These are phyloP conservation scores for Hemerocallis citrina DNA, from an alignment of 106 monocot species.

Conservation along the genomic window DNA sequence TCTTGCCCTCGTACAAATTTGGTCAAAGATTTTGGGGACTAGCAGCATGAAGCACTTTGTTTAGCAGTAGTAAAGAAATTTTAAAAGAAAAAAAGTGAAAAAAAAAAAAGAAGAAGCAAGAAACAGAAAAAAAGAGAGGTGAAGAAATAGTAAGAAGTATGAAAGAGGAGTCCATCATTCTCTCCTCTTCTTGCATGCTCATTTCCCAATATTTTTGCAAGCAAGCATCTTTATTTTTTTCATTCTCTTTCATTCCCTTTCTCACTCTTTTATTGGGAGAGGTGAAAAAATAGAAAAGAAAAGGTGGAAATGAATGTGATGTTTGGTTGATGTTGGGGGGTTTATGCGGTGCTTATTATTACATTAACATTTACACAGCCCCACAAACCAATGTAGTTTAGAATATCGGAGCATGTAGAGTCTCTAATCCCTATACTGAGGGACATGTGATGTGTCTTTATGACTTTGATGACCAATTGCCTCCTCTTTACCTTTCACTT, in stretches of 20 bases:
- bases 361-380: no score
- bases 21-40: slow-evolving; percentile 5
- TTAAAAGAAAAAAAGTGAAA: no score
- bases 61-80: no score
- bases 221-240: neutral
- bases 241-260: no score
- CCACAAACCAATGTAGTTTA: no score
- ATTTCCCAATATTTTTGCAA: neutral
- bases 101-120: neutral
- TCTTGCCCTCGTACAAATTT: neutral
- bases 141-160: neutral
- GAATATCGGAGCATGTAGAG: no score
- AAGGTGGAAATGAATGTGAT: neutral
- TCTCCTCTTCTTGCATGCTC: neutral
- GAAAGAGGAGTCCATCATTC: neutral
- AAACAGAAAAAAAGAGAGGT: neutral
- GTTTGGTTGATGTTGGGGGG: slow-evolving; percentile 2
- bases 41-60: neutral
- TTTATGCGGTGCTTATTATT: no score
- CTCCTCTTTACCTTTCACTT: no score
- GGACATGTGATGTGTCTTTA: no score
- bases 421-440: no score
- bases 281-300: neutral
- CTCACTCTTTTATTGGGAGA: neutral
- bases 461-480: no score